Evolutionary conservation across 2,329 filamentous ascomycete genomes (phyloP).

Genomic region (Stemphylium beticola): DNA sequence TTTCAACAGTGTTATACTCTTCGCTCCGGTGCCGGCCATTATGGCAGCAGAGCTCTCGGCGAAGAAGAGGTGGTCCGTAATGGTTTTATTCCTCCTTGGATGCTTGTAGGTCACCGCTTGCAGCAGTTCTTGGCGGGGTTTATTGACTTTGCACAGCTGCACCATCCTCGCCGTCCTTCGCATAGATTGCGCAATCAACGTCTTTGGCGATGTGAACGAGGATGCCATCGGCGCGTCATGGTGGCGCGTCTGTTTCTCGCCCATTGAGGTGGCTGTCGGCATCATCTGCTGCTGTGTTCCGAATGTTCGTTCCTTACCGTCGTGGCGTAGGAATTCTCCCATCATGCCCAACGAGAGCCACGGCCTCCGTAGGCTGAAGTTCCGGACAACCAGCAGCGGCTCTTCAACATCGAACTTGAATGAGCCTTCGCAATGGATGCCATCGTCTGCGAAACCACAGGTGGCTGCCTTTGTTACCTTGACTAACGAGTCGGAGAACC

Average conservation of each 20-base stretch:
- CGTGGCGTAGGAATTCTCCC: constrained; percentile 17
- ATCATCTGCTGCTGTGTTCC: constrained; percentile 30
- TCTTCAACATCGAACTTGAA: constrained; percentile 27
- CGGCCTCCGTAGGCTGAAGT: constrained; percentile 24
- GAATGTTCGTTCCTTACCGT: constrained; percentile 15
- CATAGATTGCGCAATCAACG: constrained; percentile 26
- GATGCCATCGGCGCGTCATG: constrained; percentile 27
- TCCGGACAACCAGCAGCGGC: constrained; percentile 20
- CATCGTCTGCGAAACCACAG: constrained; percentile 11
- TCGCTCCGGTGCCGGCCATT: constrained; percentile 20
- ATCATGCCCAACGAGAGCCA: constrained; percentile 12
- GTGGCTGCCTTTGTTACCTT: constrained; percentile 26
- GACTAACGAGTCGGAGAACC: constrained; percentile 16
- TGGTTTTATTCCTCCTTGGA: constrained; percentile 21
- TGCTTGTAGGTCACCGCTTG: constrained; percentile 20
- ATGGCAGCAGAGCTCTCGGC: constrained; percentile 15
- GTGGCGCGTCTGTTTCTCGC: constrained; percentile 29
- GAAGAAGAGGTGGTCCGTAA: constrained; percentile 19
- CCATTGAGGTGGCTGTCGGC: constrained; percentile 28
- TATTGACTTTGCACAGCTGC: constrained; percentile 19
- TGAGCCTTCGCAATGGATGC: constrained; percentile 22
- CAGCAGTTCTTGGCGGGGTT: not conserved
- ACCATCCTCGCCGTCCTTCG: constrained; percentile 25
- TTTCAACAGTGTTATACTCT: constrained; percentile 23
- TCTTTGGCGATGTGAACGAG: constrained; percentile 20